Evolutionary conservation across 2,329 filamentous ascomycete genomes (phyloP).

Genomic region (Venturia oleaginea): DNA sequence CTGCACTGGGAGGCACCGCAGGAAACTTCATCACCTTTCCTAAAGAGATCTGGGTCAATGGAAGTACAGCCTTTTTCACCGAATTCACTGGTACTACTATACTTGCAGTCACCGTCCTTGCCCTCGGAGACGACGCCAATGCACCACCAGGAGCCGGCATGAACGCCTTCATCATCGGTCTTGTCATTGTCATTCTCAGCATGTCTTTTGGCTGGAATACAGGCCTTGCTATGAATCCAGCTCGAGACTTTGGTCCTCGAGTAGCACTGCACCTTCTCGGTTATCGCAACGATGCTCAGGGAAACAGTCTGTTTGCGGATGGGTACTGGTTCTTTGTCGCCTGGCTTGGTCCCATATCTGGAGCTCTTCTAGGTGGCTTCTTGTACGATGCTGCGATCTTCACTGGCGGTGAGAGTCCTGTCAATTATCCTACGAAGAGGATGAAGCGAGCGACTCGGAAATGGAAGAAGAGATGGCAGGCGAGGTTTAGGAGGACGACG

Average conservation of each 20-base stretch:
- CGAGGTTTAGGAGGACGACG: neutral
- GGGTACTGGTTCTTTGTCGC: slow-evolving; percentile 64
- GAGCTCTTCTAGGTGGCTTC: slow-evolving; percentile 3
- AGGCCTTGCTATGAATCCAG: slow-evolving; percentile 67
- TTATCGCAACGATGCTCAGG: slow-evolving; percentile 58
- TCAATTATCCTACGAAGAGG: slow-evolving; percentile 11
- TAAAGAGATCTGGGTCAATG: slow-evolving; percentile 19
- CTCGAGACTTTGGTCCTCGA: slow-evolving; percentile 62
- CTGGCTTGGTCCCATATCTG: slow-evolving; percentile 3
- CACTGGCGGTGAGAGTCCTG: slow-evolving; percentile 18
- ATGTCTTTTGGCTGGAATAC: slow-evolving; percentile 70
- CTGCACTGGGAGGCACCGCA: slow-evolving; percentile 18
- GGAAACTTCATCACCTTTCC: slow-evolving; percentile 24
- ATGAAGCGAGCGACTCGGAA: slow-evolving; percentile 5
- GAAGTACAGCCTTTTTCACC: slow-evolving; percentile 47
- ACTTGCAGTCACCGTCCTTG: slow-evolving; percentile 61
- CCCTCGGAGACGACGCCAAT: slow-evolving; percentile 47
- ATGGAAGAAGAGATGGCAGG: slow-evolving; percentile 10
- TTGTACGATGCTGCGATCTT: slow-evolving; percentile 18
- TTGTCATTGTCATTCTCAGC: slow-evolving; percentile 63
- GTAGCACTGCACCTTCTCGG: slow-evolving; percentile 58
- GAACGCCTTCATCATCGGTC: slow-evolving; percentile 43
- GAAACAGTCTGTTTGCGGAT: slow-evolving; percentile 38
- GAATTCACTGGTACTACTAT: slow-evolving; percentile 59
- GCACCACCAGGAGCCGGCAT: slow-evolving; percentile 33